Evolutionary conservation across 345 rosid genomes (phyloP), one percentile per base, ranked within the genome.

Genomic region (Bretschneidera sinensis): DNA sequence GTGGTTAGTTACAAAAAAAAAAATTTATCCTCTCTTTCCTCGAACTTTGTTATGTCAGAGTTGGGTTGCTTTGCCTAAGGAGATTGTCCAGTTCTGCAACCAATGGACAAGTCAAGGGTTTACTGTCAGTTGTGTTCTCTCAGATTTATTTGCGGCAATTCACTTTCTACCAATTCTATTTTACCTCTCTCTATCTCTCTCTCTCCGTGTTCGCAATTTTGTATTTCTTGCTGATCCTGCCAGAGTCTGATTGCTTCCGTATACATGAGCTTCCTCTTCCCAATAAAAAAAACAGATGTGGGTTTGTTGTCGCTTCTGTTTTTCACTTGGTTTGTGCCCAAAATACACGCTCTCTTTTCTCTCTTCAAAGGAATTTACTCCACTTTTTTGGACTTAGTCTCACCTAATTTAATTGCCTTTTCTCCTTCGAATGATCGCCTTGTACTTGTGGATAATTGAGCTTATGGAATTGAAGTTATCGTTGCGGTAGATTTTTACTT

Each of bases 11-110:
- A 3, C 19, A 48, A 39, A 34, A 56, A 60, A 23, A 51, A 1
- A 0, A 13, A 52, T 19, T 63, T 39, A n/a, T 16, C 49, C 17
- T 54, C 34, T 65, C 43, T 34, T 21, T 55, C 1, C 34, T 21
- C 11, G 1, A 13, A 39, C 10, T 39, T 55, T 58, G 23, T 60
- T 51, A 53, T 60, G 72, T 75, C 54, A 72, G 72, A 75, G 24
- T 57, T 64, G 49, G 66, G 11, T 64, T 65, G 53, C 53, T 61
- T 50, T 57, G 48, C 15, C 45, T 39, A 39, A 39, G 10, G 45
- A 39, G 16, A 39, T 39, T 39, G 45, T 39, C 45, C 45, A 39
- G 11, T 39, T 39, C 45, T 39, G 1, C 16, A 39, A 39, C 10
- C 45, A 1, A 13, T 14, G 16, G 16, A 7, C 45, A 1, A 2